Percentiles rank a stretch among this genome's conserved stretches.
Conservation (phyloP, 129 eudicot species). For the Flaveria ramosissima region DNA sequence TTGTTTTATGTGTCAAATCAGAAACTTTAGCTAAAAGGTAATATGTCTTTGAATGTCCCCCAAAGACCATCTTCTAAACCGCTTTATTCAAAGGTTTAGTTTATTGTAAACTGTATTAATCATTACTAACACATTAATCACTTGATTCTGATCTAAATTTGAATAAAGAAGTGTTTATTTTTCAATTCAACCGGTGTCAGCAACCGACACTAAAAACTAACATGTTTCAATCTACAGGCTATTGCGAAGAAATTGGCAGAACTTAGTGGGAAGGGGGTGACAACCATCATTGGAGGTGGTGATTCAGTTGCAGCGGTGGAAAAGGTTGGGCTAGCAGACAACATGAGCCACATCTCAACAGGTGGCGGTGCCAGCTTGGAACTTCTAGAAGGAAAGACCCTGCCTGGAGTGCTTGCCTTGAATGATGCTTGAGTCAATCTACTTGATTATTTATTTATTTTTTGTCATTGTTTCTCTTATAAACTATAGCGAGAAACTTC, state of each 20-base stretch:
- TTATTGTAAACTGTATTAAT: too few relatives aligned
- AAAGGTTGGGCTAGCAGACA: conserved; percentile 85
- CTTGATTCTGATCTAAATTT: too few relatives aligned
- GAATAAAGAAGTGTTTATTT: too few relatives aligned
- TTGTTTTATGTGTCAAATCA: too few relatives aligned
- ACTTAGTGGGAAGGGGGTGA: conserved; percentile 27
- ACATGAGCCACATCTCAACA: conserved; percentile 98
- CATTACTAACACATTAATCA: too few relatives aligned
- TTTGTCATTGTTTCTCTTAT: too few relatives aligned
- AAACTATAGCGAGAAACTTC: too few relatives aligned
- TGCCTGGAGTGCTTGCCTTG: conserved; percentile 94
- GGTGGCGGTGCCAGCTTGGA: conserved; percentile 81
- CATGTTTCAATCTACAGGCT: conserved; percentile 38
- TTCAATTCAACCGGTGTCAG: too few relatives aligned
- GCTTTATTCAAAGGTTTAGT: neutral
- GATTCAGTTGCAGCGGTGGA: conserved; percentile 97
- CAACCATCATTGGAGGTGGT: conserved; percentile 92
- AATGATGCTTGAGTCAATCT: conserved; percentile 53
- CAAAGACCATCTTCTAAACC: neutral
- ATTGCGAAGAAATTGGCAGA: conserved; percentile 91
- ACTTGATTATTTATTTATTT: too few relatives aligned
- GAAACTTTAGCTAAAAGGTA: too few relatives aligned
- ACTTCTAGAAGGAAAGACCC: conserved; percentile 75
- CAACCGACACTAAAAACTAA: too few relatives aligned
- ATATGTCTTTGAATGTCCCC: too few relatives aligned